Evolutionary conservation across 805 yeast species (phyloP).

Genomic region (Schizosaccharomyces lindneri): DNA sequence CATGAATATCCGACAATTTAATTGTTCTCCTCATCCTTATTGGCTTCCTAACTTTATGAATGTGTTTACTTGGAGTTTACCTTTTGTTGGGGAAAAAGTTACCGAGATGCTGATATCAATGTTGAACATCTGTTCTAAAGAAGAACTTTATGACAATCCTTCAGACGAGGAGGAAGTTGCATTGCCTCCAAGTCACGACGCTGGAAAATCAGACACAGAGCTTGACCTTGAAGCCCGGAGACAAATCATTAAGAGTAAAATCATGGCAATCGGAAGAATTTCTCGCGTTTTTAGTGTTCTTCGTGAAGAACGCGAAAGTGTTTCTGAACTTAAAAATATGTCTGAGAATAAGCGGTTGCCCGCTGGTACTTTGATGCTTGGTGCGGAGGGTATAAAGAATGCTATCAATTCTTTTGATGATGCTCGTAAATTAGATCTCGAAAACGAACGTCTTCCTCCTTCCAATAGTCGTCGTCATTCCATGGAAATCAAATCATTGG

Average conservation of each 20-base stretch:
- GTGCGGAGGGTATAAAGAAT: slow-evolving; percentile 50
- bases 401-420: slow-evolving; percentile 55
- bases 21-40: slow-evolving; percentile 81
- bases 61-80: slow-evolving; percentile 89
- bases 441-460: slow-evolving; percentile 80
- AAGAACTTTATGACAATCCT: slow-evolving; percentile 48
- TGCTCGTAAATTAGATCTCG: slow-evolving; percentile 54
- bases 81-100: slow-evolving; percentile 89
- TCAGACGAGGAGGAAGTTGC: neutral
- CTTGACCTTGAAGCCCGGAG: slow-evolving; percentile 12
- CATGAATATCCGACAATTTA: slow-evolving; percentile 87
- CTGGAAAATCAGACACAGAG: slow-evolving; percentile 10
- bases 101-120: slow-evolving; percentile 81
- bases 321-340: slow-evolving; percentile 42
- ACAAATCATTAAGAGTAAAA: slow-evolving; percentile 54
- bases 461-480: slow-evolving; percentile 4
- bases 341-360: slow-evolving; percentile 60
- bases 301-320: slow-evolving; percentile 70
- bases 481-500: neutral
- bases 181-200: slow-evolving; percentile 4
- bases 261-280: slow-evolving; percentile 86
- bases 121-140: slow-evolving; percentile 82
- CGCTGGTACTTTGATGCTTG: slow-evolving; percentile 61
- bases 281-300: slow-evolving; percentile 75
- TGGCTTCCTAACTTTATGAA: slow-evolving; percentile 95